Percentiles rank a stretch among this genome's conserved stretches.
These are phyloP conservation scores for Jackrogersella multiformis DNA, from an alignment of 495 filamentous ascomycete genomes.

Conservation along the genomic window DNA sequence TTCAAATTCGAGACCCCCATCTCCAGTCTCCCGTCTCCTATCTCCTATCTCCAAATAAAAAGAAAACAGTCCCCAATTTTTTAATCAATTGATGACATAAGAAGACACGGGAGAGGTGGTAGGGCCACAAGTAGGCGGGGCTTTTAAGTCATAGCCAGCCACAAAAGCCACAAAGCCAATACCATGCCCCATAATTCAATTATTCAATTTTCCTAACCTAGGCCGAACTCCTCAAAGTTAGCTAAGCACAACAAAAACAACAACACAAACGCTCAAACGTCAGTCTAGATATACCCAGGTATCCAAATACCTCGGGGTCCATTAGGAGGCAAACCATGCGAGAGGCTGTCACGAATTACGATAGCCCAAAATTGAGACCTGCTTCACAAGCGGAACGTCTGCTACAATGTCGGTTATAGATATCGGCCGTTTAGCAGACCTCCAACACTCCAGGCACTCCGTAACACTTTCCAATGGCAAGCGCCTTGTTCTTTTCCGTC, in stretches of 20 bases:
- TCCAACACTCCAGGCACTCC: constrained; percentile 59
- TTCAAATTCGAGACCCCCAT: constrained; percentile 6
- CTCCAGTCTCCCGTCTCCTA: too few relatives aligned
- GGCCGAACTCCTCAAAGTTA: too few relatives aligned
- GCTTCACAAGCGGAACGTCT: background rate
- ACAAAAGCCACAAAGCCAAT: constrained; percentile 1
- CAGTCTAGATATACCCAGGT: constrained; percentile 6
- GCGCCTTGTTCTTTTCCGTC: constrained; percentile 61
- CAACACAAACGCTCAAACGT: background rate
- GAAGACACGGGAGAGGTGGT: too few relatives aligned
- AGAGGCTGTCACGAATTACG: too few relatives aligned
- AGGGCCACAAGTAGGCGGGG: background rate
- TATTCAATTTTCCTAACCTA: too few relatives aligned
- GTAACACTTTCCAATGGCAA: constrained; percentile 60
- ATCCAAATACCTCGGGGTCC: background rate
- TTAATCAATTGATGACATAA: too few relatives aligned
- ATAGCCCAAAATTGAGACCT: too few relatives aligned
- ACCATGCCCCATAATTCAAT: background rate
- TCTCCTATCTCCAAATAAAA: too few relatives aligned
- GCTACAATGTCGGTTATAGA: constrained; percentile 48
- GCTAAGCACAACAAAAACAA: background rate
- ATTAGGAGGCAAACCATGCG: too few relatives aligned
- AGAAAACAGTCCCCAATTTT: background rate
- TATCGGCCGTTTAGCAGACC: constrained; percentile 48
- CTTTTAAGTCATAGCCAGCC: background rate